Conservation (phyloP, 768 basidiomycete genomes). For the Suillus placidus region DNA sequence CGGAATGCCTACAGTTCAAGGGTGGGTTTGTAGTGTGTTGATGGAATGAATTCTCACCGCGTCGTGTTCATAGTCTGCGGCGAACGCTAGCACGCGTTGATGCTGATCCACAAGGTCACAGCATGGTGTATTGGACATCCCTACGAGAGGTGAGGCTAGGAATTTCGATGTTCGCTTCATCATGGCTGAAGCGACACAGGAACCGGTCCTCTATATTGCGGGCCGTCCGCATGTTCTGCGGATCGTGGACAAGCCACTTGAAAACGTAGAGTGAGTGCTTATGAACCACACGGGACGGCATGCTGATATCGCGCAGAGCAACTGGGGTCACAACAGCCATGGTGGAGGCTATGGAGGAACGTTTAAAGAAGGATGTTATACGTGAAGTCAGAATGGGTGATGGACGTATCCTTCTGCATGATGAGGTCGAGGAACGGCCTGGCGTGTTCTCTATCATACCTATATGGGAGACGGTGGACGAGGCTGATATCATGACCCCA, state of each 20-base stretch:
- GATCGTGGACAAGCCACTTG: constrained; percentile 81
- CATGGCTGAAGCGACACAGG: constrained; percentile 44
- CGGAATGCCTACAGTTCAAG: constrained; percentile 94
- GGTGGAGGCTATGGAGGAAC: constrained; percentile 90
- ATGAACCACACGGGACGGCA: not conserved
- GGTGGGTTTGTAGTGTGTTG: constrained; percentile 45
- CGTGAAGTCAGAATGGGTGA: constrained; percentile 68
- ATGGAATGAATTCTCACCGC: not conserved
- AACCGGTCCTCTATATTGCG: constrained; percentile 90
- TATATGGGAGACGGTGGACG: constrained; percentile 87
- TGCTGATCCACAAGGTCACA: constrained; percentile 76
- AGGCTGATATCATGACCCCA: constrained; percentile 86
- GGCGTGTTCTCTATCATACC: constrained; percentile 91
- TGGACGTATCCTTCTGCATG: constrained; percentile 88
- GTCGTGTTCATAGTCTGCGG: constrained; percentile 55
- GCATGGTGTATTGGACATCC: constrained; percentile 91
- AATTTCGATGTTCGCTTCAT: not conserved
- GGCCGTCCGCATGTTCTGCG: constrained; percentile 91
- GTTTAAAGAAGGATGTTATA: constrained; percentile 86
- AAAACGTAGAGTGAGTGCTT: constrained; percentile 85
- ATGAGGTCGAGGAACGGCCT: constrained; percentile 92
- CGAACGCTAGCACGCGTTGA: constrained; percentile 77
- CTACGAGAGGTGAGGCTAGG: constrained; percentile 71
- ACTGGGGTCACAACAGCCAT: constrained; percentile 90
- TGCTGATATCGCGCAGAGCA: constrained; percentile 52